Percentiles rank a stretch among this genome's conserved stretches.
Conservation (phyloP, 352 stramenopile genomes). For the Pythium dissotocum region DNA sequence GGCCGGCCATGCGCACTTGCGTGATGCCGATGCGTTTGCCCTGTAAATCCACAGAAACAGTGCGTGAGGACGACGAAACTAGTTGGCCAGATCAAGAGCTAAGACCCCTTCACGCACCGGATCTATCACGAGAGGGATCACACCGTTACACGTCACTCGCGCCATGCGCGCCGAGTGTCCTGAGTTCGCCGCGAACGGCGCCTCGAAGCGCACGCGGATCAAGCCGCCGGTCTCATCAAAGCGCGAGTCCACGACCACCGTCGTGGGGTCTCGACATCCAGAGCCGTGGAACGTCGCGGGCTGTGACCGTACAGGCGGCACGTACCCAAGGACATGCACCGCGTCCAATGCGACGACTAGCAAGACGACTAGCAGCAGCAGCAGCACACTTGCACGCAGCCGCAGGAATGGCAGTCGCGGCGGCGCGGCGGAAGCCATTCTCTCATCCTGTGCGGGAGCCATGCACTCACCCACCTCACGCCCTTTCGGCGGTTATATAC, state of each 20-base stretch:
- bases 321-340: neutral
- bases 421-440: slow-evolving; percentile 2
- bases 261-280: slow-evolving; percentile 11
- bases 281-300: slow-evolving; percentile 17
- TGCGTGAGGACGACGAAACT: neutral
- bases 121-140: slow-evolving; percentile 20
- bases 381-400: neutral
- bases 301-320: slow-evolving; percentile 3
- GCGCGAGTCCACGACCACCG: neutral
- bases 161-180: neutral
- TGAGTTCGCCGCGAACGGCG: slow-evolving; percentile 2
- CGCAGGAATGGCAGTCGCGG: slow-evolving; percentile 5
- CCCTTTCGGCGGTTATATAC: neutral
- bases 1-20: slow-evolving; percentile 23
- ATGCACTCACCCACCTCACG: neutral
- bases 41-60: neutral
- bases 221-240: slow-evolving; percentile 16
- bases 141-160: slow-evolving; percentile 20
- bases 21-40: slow-evolving; percentile 32
- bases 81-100: neutral
- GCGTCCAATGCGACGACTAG: neutral
- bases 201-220: slow-evolving; percentile 15
- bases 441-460: neutral
- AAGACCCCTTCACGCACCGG: neutral
- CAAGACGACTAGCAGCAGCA: neutral